Evolutionary conservation across 176 grass and related monocot genomes (phyloP), one percentile per base, ranked within the genome.

Genomic region (Lolium multiflorum): DNA sequence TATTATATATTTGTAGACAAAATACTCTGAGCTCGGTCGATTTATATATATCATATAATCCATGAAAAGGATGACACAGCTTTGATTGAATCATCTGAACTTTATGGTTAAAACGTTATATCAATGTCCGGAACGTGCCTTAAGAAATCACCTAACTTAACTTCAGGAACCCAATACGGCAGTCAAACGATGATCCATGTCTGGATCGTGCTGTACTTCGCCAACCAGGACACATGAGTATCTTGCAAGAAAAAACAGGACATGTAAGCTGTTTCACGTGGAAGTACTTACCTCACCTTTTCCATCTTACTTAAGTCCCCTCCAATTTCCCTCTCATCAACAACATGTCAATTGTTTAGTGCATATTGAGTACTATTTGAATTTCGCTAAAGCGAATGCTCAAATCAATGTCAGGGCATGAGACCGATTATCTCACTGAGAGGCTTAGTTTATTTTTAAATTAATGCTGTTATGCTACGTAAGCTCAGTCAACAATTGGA

Each of bases 41-140:
- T 35, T 35, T 35, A 15, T 13, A 15, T 52, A 52, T 55, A 55
- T 16, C 28, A 57, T n/a, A 56, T 37, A 66, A 35, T 50, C 24
- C 12, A 49, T 74, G 44, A 50, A 15, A 81, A 11, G 11, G 12
- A 12, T 63, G 10, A 57, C 9, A 50, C 9, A 11, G 8, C 6
- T 15, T 0, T 49, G 25, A 39, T 54, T 11, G 77, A 86, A 78
- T 61, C 71, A 43, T 82, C 41, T 31, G 44, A 11, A 82, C 41
- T 71, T 83, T 62, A 38, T 78, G 44, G 72, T 86, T 72, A 82
- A 82, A 86, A 72, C 72, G 25, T 35, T 22, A 35, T 21, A 31
- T n/a, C 62, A 14, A 48, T 47, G 46, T 47, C 46, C 8, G 46
- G 9, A 47, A 8, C 9, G 46, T 47, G 46, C 46, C 46, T 47